Percentiles rank a stretch among this genome's conserved stretches.
Evolutionary conservation across 768 basidiomycete genomes (phyloP).

Genomic region (Floccularia luteovirens): DNA sequence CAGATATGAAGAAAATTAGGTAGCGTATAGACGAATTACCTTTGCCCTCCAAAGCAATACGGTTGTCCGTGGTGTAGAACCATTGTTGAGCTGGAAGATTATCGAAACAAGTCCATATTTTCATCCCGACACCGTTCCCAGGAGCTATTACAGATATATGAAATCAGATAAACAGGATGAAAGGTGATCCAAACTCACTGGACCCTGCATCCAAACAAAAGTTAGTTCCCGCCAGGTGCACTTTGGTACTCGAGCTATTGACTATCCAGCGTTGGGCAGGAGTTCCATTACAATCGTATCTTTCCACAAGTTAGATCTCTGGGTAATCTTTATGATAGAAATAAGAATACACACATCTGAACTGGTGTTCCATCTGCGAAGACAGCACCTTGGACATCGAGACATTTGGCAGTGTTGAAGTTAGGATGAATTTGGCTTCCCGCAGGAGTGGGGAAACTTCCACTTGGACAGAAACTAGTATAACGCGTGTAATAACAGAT

Average conservation of each 20-base stretch:
- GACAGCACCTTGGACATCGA: slow-evolving; percentile 15
- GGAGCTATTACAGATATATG: slow-evolving; percentile 5
- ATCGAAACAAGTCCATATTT: slow-evolving; percentile 13
- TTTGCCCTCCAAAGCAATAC: slow-evolving; percentile 9
- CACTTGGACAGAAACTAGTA: neutral
- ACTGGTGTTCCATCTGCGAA: slow-evolving; percentile 19
- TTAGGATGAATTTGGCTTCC: slow-evolving; percentile 12
- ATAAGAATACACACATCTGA: slow-evolving; percentile 15
- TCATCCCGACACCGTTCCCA: slow-evolving; percentile 11
- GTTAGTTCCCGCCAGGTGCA: slow-evolving; percentile 12
- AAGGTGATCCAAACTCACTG: slow-evolving; percentile 8
- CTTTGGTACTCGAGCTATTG: slow-evolving; percentile 13
- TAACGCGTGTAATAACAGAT: no score
- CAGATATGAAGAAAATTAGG: neutral
- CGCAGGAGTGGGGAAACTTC: slow-evolving; percentile 2
- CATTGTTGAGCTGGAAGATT: slow-evolving; percentile 11
- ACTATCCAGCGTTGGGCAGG: slow-evolving; percentile 19
- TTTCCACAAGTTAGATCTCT: slow-evolving; percentile 4
- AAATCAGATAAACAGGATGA: neutral
- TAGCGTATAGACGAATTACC: slow-evolving; percentile 6
- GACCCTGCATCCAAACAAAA: slow-evolving; percentile 21
- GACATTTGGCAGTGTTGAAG: slow-evolving; percentile 11
- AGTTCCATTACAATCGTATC: slow-evolving; percentile 21
- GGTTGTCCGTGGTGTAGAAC: slow-evolving; percentile 13
- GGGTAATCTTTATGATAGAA: neutral